Conservation (phyloP, 2,329 filamentous ascomycete species). For the Podosphaera fusca region DNA sequence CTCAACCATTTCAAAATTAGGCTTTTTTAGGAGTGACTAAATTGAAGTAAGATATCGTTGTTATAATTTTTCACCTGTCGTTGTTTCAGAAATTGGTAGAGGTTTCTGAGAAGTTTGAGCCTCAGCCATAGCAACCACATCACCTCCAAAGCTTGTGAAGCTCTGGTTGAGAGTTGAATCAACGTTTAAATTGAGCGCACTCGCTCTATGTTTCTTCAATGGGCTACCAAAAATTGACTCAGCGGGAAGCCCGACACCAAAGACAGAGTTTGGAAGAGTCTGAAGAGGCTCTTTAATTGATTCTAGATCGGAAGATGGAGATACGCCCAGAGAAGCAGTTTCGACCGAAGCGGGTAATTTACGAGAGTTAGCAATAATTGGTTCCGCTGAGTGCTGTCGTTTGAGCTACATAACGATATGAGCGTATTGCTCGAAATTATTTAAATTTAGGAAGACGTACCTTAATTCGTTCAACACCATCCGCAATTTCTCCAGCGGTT, state of each 20-base stretch:
- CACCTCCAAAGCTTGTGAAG: constrained; percentile 7
- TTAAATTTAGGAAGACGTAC: constrained; percentile 23
- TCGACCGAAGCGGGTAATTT: constrained; percentile 24
- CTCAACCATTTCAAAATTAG: not conserved
- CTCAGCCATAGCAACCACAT: not conserved
- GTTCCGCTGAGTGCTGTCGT: constrained; percentile 54
- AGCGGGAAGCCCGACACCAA: constrained; percentile 21
- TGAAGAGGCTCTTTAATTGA: constrained; percentile 15
- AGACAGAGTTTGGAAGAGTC: constrained; percentile 17
- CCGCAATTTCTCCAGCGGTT: constrained; percentile 51
- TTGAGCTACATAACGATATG: constrained; percentile 38
- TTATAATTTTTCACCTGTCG: not conserved
- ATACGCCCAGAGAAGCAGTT: constrained; percentile 19
- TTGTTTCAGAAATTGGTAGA: not conserved
- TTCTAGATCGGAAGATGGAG: constrained; percentile 20
- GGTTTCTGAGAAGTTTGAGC: not conserved
- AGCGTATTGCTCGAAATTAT: constrained; percentile 5
- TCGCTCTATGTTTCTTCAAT: constrained; percentile 52
- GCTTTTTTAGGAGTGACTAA: not conserved
- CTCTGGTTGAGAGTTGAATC: constrained; percentile 15
- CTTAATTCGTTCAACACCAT: constrained; percentile 62
- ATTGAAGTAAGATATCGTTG: not conserved
- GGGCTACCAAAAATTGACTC: constrained; percentile 40
- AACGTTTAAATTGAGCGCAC: constrained; percentile 26
- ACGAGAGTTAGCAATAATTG: constrained; percentile 24